Evolutionary conservation across 2,329 filamentous ascomycete genomes (phyloP).

Genomic region (Orbilia oligospora): DNA sequence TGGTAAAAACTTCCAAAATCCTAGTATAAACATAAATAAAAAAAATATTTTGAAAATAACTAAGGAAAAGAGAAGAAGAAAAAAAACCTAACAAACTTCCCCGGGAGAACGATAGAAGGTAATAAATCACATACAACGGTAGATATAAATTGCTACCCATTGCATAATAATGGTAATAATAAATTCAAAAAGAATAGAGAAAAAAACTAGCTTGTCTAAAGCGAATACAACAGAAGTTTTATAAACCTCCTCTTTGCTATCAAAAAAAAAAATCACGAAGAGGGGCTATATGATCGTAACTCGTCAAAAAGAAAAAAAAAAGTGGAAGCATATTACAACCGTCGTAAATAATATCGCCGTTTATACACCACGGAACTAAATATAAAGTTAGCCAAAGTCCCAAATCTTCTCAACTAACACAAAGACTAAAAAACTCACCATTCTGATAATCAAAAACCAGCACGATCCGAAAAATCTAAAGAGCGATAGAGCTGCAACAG

Average conservation of each 20-base stretch:
- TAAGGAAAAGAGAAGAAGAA: background rate
- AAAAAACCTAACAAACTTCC: background rate
- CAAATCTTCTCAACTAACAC: background rate
- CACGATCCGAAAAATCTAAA: conserved; percentile 90
- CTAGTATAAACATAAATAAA: background rate
- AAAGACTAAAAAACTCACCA: conserved; percentile 75
- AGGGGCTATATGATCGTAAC: conserved; percentile 34
- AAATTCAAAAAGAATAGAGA: background rate
- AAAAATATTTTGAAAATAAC: too few relatives aligned
- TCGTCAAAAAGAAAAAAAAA: conserved; percentile 14
- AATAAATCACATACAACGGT: too few relatives aligned
- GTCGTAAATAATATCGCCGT: conserved; percentile 23
- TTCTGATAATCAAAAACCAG: conserved; percentile 91
- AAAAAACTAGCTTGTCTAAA: conserved; percentile 14
- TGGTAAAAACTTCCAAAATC: background rate
- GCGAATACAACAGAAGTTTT: conserved; percentile 20
- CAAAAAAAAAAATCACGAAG: background rate
- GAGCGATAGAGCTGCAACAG: conserved; percentile 83
- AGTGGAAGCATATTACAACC: conserved; percentile 37
- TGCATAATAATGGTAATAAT: background rate
- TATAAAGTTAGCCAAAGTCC: conserved; percentile 41
- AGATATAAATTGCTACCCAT: background rate
- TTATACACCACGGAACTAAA: conserved; percentile 65
- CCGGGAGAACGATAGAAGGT: too few relatives aligned
- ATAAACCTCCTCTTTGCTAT: background rate